phyloP scores from a whole-genome alignment of 768 basidiomycete genomes.

The Cyathus striatus region DNA sequence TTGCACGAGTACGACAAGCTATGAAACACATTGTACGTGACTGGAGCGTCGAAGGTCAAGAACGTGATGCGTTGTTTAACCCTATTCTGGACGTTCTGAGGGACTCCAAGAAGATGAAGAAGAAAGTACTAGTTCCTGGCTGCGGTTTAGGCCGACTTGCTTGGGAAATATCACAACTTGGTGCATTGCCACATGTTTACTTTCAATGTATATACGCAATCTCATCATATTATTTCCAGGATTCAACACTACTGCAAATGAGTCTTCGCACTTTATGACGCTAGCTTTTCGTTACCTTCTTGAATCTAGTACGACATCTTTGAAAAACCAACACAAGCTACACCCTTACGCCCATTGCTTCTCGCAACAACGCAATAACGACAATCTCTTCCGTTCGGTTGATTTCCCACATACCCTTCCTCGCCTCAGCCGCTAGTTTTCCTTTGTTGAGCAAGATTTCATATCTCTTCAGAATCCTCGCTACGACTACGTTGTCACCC shows the following conservation, averaged over 20 bases:
- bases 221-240: slow-evolving; percentile 52
- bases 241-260: too few species aligned
- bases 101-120: too few species aligned
- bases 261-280: slow-evolving; percentile 63
- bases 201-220: neutral
- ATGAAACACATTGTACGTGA: too few species aligned
- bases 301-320: slow-evolving; percentile 36
- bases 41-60: too few species aligned
- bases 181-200: slow-evolving; percentile 7
- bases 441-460: slow-evolving; percentile 54
- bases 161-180: too few species aligned
- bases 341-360: slow-evolving; percentile 67
- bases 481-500: slow-evolving; percentile 58
- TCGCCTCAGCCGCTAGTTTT: slow-evolving; percentile 35
- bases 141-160: too few species aligned
- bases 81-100: slow-evolving; percentile 50
- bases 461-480: slow-evolving; percentile 28
- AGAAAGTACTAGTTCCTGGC: too few species aligned
- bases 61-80: slow-evolving; percentile 50
- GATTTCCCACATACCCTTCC: slow-evolving; percentile 61
- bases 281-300: slow-evolving; percentile 55
- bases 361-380: slow-evolving; percentile 56
- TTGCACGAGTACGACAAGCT: too few species aligned
- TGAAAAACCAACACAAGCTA: slow-evolving; percentile 41
- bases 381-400: too few species aligned